Conservation (phyloP, 1,284 basidiomycete genomes). For the Cutaneotrichosporon arboriforme region DNA sequence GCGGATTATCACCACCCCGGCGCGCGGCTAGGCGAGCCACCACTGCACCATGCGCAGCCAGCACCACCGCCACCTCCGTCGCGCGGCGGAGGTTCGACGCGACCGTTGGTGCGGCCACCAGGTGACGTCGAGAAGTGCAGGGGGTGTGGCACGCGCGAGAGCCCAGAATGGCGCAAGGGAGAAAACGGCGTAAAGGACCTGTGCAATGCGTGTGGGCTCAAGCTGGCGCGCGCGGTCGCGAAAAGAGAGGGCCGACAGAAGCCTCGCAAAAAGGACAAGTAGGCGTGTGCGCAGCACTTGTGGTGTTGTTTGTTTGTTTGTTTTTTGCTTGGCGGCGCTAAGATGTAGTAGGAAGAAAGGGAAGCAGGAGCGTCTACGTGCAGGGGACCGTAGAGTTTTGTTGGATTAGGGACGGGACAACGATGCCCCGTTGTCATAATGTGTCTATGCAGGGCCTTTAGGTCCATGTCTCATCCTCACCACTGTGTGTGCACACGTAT, state of each 20-base stretch:
- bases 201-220: constrained; percentile 71
- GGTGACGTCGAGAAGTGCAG: constrained; percentile 68
- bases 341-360: too few species aligned
- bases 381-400: too few species aligned
- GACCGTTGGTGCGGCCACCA: constrained; percentile 53
- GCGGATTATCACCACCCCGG: background rate
- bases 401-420: too few species aligned
- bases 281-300: background rate
- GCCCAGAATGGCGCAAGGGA: constrained; percentile 89
- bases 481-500: too few species aligned
- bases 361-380: too few species aligned
- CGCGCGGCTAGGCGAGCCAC: background rate
- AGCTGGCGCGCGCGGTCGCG: constrained; percentile 43
- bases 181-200: constrained; percentile 79
- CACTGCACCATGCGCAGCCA: background rate
- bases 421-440: too few species aligned
- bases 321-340: too few species aligned
- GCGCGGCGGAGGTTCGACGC: constrained; percentile 9
- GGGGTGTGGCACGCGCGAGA: constrained; percentile 74
- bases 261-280: constrained; percentile 42
- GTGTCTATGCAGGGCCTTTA: too few species aligned
- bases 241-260: constrained; percentile 46
- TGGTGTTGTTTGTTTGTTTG: background rate
- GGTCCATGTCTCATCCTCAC: too few species aligned
- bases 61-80: constrained; percentile 12